Evolutionary conservation across 2,329 filamentous ascomycete species (phyloP).

Genomic region (Exophiala sp.): DNA sequence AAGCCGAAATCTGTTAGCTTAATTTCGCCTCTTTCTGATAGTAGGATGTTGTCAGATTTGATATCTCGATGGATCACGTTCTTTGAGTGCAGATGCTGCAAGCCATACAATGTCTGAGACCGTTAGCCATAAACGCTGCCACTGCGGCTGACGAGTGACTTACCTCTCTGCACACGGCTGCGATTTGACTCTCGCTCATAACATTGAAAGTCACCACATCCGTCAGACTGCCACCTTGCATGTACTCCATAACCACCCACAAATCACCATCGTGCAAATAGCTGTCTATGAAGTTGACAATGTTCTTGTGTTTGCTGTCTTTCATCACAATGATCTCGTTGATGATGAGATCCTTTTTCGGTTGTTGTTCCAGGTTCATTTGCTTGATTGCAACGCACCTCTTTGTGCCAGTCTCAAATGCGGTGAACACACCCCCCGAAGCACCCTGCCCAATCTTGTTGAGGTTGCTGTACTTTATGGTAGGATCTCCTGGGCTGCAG

Average conservation of each 20-base stretch:
- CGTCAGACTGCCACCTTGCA: conserved; percentile 96
- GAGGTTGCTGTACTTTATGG: conserved; percentile 76
- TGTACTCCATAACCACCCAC: conserved; percentile 99
- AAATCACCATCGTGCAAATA: conserved; percentile 83
- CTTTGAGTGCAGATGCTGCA: conserved; percentile 95
- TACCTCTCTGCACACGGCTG: conserved; percentile 83
- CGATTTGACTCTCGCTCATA: conserved; percentile 97
- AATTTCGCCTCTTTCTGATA: conserved; percentile 91
- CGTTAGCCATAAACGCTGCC: conserved; percentile 20
- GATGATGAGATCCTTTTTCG: conserved; percentile 98
- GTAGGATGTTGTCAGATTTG: conserved; percentile 95
- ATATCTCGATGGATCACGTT: conserved; percentile 98
- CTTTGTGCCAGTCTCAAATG: conserved; percentile 76
- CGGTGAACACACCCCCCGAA: conserved; percentile 90
- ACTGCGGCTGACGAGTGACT: conserved; percentile 26
- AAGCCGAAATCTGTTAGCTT: conserved; percentile 99
- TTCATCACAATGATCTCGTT: conserved; percentile 99
- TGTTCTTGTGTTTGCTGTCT: conserved; percentile 95
- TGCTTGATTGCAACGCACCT: conserved; percentile 96
- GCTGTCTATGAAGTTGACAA: conserved; percentile 99
- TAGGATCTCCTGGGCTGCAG: conserved; percentile 83
- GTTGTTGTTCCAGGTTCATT: conserved; percentile 97
- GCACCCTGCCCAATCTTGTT: conserved; percentile 97
- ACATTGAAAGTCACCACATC: conserved; percentile 99
- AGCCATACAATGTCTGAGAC: conserved; percentile 66